phyloP scores from a whole-genome alignment of 2,329 filamentous ascomycete species.

The Dichotomopilus funicola region DNA sequence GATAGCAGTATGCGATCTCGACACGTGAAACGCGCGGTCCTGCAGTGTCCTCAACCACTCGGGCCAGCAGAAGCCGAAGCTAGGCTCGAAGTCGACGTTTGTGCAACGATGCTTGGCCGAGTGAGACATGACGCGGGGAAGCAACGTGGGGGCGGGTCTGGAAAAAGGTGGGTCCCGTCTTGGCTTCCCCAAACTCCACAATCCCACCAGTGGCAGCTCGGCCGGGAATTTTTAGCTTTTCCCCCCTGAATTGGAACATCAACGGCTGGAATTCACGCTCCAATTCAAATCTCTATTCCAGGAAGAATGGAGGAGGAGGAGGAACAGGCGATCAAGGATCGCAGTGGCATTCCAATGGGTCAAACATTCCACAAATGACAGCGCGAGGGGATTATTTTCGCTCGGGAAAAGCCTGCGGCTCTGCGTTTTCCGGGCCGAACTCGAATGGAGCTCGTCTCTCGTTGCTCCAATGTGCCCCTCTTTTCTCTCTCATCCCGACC shows the following conservation, averaged over 20 bases:
- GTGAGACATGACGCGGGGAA: constrained; percentile 5
- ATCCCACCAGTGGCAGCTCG: constrained; percentile 3
- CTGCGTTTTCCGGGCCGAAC: background rate
- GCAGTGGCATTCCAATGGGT: too few relatives aligned
- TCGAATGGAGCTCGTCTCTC: background rate
- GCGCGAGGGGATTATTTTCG: background rate
- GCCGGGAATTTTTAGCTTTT: too few relatives aligned
- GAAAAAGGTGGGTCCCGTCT: background rate
- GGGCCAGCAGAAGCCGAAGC: too few relatives aligned
- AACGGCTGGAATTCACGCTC: background rate
- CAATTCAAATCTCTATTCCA: too few relatives aligned
- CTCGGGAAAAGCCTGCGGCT: background rate
- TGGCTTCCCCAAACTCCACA: constrained; percentile 11
- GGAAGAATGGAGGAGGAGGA: too few relatives aligned
- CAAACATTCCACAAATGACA: constrained; percentile 7
- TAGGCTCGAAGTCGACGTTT: too few relatives aligned
- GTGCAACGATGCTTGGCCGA: background rate
- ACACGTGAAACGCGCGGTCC: too few relatives aligned
- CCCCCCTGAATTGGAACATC: background rate
- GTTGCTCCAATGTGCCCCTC: constrained; percentile 13
- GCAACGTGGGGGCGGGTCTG: constrained; percentile 8
- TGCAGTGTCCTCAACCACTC: too few relatives aligned
- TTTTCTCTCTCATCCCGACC: background rate
- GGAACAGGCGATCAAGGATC: too few relatives aligned
- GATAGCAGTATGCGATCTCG: too few relatives aligned